Percentiles rank a stretch among this genome's conserved stretches.
These are phyloP conservation scores for Entamoeba histolytica DNA, from an alignment of 208 protist genomes.

Conservation along the genomic window DNA sequence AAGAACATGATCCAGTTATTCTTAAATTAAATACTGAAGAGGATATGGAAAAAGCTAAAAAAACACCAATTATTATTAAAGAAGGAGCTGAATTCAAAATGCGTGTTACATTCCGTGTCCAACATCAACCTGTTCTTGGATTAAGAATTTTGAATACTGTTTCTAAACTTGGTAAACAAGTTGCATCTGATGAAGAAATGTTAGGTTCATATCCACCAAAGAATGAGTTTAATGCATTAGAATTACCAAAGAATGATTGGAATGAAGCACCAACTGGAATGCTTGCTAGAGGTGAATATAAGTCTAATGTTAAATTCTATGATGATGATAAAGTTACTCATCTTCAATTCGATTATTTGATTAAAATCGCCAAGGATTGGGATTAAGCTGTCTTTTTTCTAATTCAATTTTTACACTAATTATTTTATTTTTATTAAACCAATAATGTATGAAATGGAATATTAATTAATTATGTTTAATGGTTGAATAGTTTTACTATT, in stretches of 20 bases:
- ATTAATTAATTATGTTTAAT: too few species aligned
- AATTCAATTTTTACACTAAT: background rate
- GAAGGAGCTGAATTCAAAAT: background rate
- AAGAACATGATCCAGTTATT: background rate
- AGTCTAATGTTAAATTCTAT: background rate
- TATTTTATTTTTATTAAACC: background rate
- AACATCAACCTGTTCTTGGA: background rate
- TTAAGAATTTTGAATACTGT: background rate
- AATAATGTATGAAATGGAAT: too few species aligned
- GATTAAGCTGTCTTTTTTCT: background rate
- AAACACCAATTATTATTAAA: background rate
- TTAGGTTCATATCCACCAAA: background rate
- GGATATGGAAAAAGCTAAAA: background rate
- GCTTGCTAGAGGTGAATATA: background rate
- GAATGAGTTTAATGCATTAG: background rate
- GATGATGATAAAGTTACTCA: background rate
- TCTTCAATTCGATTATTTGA: background rate
- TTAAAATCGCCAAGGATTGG: background rate
- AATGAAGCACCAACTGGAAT: background rate
- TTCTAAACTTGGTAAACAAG: background rate
- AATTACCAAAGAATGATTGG: background rate
- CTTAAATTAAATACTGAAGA: background rate
- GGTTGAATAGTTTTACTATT: background rate
- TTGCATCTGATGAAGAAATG: background rate
- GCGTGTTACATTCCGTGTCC: background rate